Base-by-base conservation (phyloP, 148 eudicot species). In the Selenicereus undatus region DNA sequence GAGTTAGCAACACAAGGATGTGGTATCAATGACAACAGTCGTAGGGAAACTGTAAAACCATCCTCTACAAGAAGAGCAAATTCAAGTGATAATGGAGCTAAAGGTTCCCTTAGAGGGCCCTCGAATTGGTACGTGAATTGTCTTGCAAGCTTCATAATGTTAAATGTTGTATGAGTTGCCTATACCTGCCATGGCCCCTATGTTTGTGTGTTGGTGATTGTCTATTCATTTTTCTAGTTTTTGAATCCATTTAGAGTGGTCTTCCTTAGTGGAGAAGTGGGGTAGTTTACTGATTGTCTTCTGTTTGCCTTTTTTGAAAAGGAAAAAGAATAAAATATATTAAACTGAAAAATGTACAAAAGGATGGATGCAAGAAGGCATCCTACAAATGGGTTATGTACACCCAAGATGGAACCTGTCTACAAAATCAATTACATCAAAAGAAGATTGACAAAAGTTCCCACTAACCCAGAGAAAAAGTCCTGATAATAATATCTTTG, bases 71-170 rank as follows among this genome's bases (percentile, higher is more conserved):
- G 78, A n/a, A 56, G 52, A 79, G 71, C 24, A 64, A 85, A 81
- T 76, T 82, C 85, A 82, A 88, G 84, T 78, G 73, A 79, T 74
- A 76, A 45, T 76, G 83, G 83, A 58, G 73, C 81, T 51, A 85
- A 43, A 79, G 81, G 84, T 51, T 85, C 81, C 81, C 78, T 75
- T 73, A 89, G 90, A 29, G 83, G 87, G 77, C 91, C 91, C 51
- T 86, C 84, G 21, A 84, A 81, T 62, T 94, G 98, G 98, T 94
- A 88, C 32, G 87, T 56, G 0, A 5, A 7, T 21, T 21, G 42
- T 78, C 5, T 32, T 26, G 36, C 65, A 8, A 21, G 39, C 24
- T 26, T 39, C 43, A 8, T 8, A 27, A 48, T 14, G 26, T 56
- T 73, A 27, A 11, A 16, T 29, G 18, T 14, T n/a, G 30, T 58